These are phyloP conservation scores for Boletus reticuloceps DNA, from an alignment of 768 basidiomycete species.

Conservation along the genomic window DNA sequence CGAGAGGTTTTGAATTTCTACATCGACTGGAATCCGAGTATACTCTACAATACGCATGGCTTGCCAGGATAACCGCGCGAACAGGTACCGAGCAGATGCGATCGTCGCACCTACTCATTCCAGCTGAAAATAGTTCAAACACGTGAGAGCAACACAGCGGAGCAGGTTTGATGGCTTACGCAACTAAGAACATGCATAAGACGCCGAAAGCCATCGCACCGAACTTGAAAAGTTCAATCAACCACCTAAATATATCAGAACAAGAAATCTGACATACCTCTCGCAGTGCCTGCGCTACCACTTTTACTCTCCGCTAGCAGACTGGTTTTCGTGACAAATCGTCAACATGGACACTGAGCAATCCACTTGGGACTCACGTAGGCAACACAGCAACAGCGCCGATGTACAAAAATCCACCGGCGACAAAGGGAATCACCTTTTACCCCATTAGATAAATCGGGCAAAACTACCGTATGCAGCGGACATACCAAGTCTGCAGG, in stretches of 20 bases:
- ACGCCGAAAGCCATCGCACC: slow-evolving; percentile 91
- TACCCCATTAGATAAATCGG: slow-evolving; percentile 12
- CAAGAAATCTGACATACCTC: slow-evolving; percentile 50
- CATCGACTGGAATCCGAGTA: not conserved
- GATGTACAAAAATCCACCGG: slow-evolving; percentile 91
- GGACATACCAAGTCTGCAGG: slow-evolving; percentile 74
- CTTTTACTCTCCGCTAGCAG: slow-evolving; percentile 86
- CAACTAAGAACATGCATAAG: slow-evolving; percentile 87
- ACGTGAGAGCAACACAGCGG: slow-evolving; percentile 19
- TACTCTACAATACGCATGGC: slow-evolving; percentile 6
- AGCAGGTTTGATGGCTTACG: slow-evolving; percentile 53
- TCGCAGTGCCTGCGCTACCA: slow-evolving; percentile 82
- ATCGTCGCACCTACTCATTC: slow-evolving; percentile 60
- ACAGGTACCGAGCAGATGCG: slow-evolving; percentile 9
- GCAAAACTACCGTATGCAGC: slow-evolving; percentile 7
- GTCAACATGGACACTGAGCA: slow-evolving; percentile 4
- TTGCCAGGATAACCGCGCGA: not conserved
- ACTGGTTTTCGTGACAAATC: slow-evolving; percentile 38
- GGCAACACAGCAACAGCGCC: slow-evolving; percentile 90
- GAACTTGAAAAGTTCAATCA: slow-evolving; percentile 53
- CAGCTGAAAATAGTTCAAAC: slow-evolving; percentile 45
- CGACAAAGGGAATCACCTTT: slow-evolving; percentile 86
- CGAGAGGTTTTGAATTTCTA: not conserved
- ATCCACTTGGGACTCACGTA: slow-evolving; percentile 54
- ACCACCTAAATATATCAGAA: slow-evolving; percentile 14